Evolutionary conservation across 2,329 filamentous ascomycete species (phyloP).

Genomic region (Sclerotinia spermophila): DNA sequence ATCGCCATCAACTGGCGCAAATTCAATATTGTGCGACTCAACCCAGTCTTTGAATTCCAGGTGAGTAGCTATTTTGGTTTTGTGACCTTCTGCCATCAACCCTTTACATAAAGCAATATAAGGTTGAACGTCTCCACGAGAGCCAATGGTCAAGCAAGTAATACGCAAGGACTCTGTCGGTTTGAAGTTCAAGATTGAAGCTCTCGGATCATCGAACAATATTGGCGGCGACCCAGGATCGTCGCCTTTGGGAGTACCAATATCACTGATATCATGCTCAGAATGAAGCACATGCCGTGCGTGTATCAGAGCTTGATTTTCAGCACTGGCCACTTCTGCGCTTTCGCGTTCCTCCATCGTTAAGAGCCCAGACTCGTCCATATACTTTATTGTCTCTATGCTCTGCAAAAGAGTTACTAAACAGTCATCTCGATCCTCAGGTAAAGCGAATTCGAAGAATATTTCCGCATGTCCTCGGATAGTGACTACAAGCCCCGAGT

Average conservation of each 20-base stretch:
- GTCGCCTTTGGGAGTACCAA: slow-evolving; percentile 47
- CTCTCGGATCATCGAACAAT: slow-evolving; percentile 82
- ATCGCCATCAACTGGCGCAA: slow-evolving; percentile 82
- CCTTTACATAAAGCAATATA: slow-evolving; percentile 96
- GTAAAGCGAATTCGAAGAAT: slow-evolving; percentile 86
- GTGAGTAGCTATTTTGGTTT: slow-evolving; percentile 84
- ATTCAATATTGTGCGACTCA: slow-evolving; percentile 89
- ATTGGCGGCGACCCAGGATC: slow-evolving; percentile 66
- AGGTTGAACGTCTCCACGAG: slow-evolving; percentile 91
- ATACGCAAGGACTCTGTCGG: slow-evolving; percentile 74
- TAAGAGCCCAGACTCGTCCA: slow-evolving; percentile 66
- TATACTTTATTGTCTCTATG: slow-evolving; percentile 67
- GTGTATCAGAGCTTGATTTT: slow-evolving; percentile 75
- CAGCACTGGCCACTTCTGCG: slow-evolving; percentile 71
- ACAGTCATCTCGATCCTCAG: slow-evolving; percentile 83
- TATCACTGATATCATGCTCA: slow-evolving; percentile 50
- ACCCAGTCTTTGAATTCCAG: slow-evolving; percentile 87
- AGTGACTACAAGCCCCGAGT: slow-evolving; percentile 85
- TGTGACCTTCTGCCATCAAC: slow-evolving; percentile 81
- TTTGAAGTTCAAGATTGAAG: slow-evolving; percentile 89
- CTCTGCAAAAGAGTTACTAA: slow-evolving; percentile 74
- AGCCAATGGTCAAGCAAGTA: slow-evolving; percentile 94
- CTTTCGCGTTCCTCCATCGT: slow-evolving; percentile 66
- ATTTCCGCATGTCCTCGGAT: slow-evolving; percentile 93
- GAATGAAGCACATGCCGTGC: slow-evolving; percentile 57